Evolutionary conservation across 345 rosid species (phyloP), one percentile per base, ranked within the genome.

Genomic region (Euphorbia tirucalli): DNA sequence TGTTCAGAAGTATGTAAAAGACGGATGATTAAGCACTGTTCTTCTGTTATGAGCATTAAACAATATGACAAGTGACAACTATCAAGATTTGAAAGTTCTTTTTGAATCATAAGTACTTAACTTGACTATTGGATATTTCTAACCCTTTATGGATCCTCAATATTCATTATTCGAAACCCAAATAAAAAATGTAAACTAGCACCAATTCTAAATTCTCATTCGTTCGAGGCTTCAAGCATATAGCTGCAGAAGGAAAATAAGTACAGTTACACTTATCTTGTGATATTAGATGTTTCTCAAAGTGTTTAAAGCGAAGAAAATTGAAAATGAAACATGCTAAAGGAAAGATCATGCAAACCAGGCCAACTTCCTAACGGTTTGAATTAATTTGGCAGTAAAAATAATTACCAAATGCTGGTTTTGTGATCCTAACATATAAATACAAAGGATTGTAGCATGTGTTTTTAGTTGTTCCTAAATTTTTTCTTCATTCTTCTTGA

Each of bases 1-100:
- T 24, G 7, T 37, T 41, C 41, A 68, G 55, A 55, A 69, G 41
- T 55, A 27, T 49, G 39, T 32, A 30, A 59, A n/a, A 66, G 32
- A 69, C 50, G 52, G 39, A 31, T 67, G 39, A 21, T 65, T 39
- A 31, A 57, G 44, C 70, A 5, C 61, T 25, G 22, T 21, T 49
- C 41, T 56, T 21, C n/a, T 41, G 21, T 8, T 4, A 50, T 2
- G 55, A 27, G 59, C 18, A 48, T 8, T 21, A 25, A n/a, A n/a
- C n/a, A n/a, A n/a, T n/a, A n/a, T n/a, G n/a, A n/a, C n/a, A n/a
- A n/a, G n/a, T 7, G 11, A 28, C 31, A 6, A 35, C 31, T 14
- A 43, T 15, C 31, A 41, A 21, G 44, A 39, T 21, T 18, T n/a
- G 28, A 64, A 64, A 43, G n/a, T 43, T 44, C 22, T n/a, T n/a